Base-by-base conservation (phyloP, 2,329 filamentous ascomycete genomes). In the Penicillium sclerotigenum region DNA sequence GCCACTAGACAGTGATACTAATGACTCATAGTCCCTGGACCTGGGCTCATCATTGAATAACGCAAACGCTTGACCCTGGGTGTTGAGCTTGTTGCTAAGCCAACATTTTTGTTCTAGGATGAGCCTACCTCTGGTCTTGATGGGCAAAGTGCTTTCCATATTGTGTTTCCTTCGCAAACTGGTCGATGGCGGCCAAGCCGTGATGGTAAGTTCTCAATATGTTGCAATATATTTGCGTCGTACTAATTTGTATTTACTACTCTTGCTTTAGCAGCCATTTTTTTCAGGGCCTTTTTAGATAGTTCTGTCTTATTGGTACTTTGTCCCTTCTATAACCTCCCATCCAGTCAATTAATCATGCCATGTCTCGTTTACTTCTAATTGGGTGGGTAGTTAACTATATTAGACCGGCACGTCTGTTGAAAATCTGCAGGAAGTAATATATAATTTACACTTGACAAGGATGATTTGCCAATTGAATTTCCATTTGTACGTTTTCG, bases 111-210 rank as follows among this genome's bases (percentile, higher is more conserved):
- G 56, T 86, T 86, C 69, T 72, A 85, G 8, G 83, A 86, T 53
- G 83, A 85, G 61, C 83, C 83, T 0, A 85, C 83, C 0, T 84
- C 81, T 0, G 83, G 83, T 51, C 77, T 90, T 0, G 87, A 90
- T 59, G 85, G 84, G 0, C 85, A 87, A 59, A 85, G 85, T 6
- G 87, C 87, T 1, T 72, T 68, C 57, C 72, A 73, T 16, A 73
- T 73, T 28, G 79, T 88, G 84, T 0, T 88, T 89, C 71, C 68
- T 89, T 18, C 78, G 84, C 11, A 88, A 87, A 68, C 77, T 89
- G 0, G 85, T 86, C 8, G 81, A 84, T 47, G 80, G 80, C 2
- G 87, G 87, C 0, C 87, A 89, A 63, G 85, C 87, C 5, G 82
- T 89, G 1, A 73, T 89, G 1, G 84, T 85, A 56, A 54, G 60